phyloP scores from a whole-genome alignment of 176 grass and related monocot genomes.

The Dendrocalamus sinicus region DNA sequence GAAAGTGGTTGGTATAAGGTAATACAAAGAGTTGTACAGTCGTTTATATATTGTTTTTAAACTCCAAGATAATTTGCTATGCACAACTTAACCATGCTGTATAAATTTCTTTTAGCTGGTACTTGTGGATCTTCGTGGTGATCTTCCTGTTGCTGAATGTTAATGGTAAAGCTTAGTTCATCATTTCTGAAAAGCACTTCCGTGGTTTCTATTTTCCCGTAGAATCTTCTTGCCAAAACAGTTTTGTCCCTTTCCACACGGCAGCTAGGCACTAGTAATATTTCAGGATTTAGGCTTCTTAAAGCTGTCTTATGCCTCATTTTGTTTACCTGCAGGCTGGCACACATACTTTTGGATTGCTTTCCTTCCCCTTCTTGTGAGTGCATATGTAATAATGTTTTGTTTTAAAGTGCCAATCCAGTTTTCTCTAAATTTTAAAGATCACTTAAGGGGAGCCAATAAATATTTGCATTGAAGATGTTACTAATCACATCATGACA shows the following conservation, averaged over 20 bases:
- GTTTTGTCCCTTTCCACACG: background rate
- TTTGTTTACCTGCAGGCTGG: slow-evolving; percentile 75
- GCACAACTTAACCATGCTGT: background rate
- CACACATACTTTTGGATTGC: slow-evolving; percentile 96
- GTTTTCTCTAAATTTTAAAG: slow-evolving; percentile 28
- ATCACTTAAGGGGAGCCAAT: background rate
- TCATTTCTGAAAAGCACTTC: background rate
- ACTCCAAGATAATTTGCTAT: background rate
- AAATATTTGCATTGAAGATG: background rate
- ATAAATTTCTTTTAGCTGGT: slow-evolving; percentile 66
- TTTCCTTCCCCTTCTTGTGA: slow-evolving; percentile 89
- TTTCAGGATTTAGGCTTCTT: slow-evolving; percentile 24
- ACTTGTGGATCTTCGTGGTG: slow-evolving; percentile 90
- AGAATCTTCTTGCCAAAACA: background rate
- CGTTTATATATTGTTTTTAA: slow-evolving; percentile 36
- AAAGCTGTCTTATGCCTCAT: slow-evolving; percentile 10
- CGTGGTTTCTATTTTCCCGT: background rate
- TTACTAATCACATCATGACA: background rate
- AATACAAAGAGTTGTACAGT: background rate
- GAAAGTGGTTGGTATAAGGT: slow-evolving; percentile 99
- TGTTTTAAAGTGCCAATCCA: background rate
- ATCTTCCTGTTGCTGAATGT: slow-evolving; percentile 94
- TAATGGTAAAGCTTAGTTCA: slow-evolving; percentile 63
- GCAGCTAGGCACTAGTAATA: background rate
- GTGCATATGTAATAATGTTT: slow-evolving; percentile 30